phyloP scores from a whole-genome alignment of 352 stramenopile genomes.

The Globisporangium spinosum region DNA sequence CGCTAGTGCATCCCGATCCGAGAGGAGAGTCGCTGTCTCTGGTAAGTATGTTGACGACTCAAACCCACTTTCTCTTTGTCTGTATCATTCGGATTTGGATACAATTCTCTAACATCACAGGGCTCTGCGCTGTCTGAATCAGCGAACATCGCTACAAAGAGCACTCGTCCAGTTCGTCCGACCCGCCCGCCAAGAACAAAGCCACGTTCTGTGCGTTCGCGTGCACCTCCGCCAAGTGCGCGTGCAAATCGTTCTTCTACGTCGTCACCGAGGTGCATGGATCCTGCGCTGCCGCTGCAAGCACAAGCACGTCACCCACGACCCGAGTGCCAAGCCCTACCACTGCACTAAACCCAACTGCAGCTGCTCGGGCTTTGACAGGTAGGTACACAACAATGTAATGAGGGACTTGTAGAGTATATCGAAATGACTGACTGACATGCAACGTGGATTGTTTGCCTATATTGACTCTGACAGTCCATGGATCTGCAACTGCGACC shows the following conservation, averaged over 20 bases:
- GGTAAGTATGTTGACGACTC: constrained; percentile 25
- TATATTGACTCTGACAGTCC: constrained; percentile 29
- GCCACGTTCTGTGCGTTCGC: constrained; percentile 38
- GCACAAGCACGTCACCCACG: constrained; percentile 75
- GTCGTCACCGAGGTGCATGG: constrained; percentile 77
- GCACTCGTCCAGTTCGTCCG: constrained; percentile 34
- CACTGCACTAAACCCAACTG: constrained; percentile 55
- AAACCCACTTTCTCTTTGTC: background rate
- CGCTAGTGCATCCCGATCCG: constrained; percentile 75
- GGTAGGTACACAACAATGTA: constrained; percentile 22
- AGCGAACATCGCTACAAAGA: constrained; percentile 80
- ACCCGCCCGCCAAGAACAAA: constrained; percentile 37
- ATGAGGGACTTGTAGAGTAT: background rate
- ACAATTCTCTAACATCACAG: too few species aligned
- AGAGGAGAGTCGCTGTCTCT: constrained; percentile 75
- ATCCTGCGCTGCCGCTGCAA: constrained; percentile 80
- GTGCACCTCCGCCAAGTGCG: constrained; percentile 54
- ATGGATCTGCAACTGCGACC: constrained; percentile 83
- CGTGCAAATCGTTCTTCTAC: constrained; percentile 66
- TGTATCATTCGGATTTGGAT: background rate
- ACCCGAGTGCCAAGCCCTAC: constrained; percentile 37
- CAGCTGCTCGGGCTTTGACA: constrained; percentile 59
- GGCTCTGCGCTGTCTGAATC: background rate
- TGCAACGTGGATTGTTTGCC: background rate
- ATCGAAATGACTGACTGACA: constrained; percentile 1